phyloP scores from a whole-genome alignment of 306 rosid species.

The Benincasa hispida region DNA sequence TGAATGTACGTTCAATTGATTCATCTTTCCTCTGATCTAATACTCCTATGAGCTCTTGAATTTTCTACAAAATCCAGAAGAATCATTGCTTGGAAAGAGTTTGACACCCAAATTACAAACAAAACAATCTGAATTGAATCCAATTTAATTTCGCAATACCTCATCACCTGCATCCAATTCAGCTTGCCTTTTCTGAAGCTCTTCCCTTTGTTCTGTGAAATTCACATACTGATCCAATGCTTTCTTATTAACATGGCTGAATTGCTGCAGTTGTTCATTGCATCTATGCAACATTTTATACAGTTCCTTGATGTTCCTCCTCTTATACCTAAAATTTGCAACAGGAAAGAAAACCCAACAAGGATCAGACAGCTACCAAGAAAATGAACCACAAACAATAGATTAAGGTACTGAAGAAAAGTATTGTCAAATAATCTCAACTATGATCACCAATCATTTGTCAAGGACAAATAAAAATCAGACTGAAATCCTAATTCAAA shows the following conservation, averaged over 20 bases:
- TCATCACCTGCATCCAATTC: slow-evolving; percentile 93
- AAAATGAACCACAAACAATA: background rate
- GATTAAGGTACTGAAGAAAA: background rate
- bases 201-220: slow-evolving; percentile 94
- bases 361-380: slow-evolving; percentile 3
- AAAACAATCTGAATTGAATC: background rate
- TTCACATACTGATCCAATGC: slow-evolving; percentile 93
- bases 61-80: slow-evolving; percentile 56
- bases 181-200: slow-evolving; percentile 93
- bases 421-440: background rate
- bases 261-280: slow-evolving; percentile 79
- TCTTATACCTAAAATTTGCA: slow-evolving; percentile 51
- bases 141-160: slow-evolving; percentile 36
- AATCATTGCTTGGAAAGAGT: background rate
- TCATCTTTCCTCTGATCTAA: slow-evolving; percentile 96
- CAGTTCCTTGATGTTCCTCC: slow-evolving; percentile 71
- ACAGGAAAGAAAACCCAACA: slow-evolving; percentile 8
- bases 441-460: background rate
- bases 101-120: slow-evolving; percentile 1
- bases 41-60: slow-evolving; percentile 71
- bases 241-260: slow-evolving; percentile 94
- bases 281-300: slow-evolving; percentile 81
- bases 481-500: slow-evolving; percentile 4
- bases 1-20: slow-evolving; percentile 91
- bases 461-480: background rate